Evolutionary conservation across 352 stramenopile genomes (phyloP).

Genomic region (Blastocystis sp.): DNA sequence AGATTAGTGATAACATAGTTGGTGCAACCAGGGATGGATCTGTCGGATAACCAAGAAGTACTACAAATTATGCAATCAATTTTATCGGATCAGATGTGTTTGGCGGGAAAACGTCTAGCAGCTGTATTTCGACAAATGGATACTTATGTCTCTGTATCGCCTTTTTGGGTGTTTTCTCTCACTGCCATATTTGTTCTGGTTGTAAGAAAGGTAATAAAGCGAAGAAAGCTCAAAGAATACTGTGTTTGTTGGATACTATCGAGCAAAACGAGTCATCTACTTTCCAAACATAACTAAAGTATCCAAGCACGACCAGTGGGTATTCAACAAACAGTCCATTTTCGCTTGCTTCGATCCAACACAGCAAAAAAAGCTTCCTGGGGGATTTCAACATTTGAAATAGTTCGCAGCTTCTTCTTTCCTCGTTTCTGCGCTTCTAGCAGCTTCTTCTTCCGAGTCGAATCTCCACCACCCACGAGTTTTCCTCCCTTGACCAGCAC

Average conservation of each 20-base stretch:
- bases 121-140: not conserved
- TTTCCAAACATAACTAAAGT: not conserved
- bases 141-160: not conserved
- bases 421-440: conserved; percentile 98
- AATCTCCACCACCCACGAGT: conserved; percentile 86
- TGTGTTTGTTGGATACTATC: not conserved
- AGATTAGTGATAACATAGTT: not conserved
- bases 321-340: not conserved
- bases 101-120: not conserved
- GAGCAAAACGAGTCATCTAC: not conserved
- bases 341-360: conserved; percentile 66
- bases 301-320: not conserved
- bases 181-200: not conserved
- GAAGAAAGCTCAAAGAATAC: too few species aligned
- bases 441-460: conserved; percentile 95
- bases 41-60: not conserved
- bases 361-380: conserved; percentile 97
- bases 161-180: not conserved
- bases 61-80: not conserved
- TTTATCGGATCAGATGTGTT: conserved; percentile 11
- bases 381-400: conserved; percentile 88
- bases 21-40: not conserved
- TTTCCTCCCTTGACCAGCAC: conserved; percentile 83
- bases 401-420: conserved; percentile 91
- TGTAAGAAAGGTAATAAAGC: not conserved